Conservation (phyloP, 208 protist species). For the Herpetomonas tarakana region DNA sequence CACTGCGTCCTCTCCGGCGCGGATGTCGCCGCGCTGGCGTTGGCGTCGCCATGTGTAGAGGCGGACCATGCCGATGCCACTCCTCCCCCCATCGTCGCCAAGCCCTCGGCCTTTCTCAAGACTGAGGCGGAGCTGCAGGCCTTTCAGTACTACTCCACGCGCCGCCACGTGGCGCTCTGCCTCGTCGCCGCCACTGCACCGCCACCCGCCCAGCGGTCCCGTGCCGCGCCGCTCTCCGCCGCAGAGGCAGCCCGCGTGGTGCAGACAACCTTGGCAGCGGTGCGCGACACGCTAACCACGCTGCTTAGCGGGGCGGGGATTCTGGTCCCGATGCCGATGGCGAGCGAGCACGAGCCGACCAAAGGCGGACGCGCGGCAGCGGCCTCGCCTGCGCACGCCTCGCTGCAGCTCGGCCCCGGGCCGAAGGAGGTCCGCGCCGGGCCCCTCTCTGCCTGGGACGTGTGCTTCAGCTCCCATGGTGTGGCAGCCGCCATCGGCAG, state of each 20-base stretch:
- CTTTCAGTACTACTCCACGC: slow-evolving; percentile 36
- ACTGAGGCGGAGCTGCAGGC: slow-evolving; percentile 36
- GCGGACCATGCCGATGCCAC: neutral
- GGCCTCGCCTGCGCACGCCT: slow-evolving; percentile 1
- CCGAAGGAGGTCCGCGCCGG: slow-evolving; percentile 24
- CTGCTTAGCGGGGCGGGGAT: neutral
- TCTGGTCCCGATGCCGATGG: neutral
- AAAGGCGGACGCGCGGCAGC: neutral
- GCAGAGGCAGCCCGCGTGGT: neutral
- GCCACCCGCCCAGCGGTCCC: too few species aligned
- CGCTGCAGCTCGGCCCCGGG: slow-evolving; percentile 31
- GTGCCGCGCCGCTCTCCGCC: neutral
- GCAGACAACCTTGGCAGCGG: neutral
- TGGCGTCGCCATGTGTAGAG: neutral
- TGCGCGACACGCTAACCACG: neutral
- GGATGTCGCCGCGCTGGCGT: slow-evolving; percentile 11
- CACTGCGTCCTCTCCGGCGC: slow-evolving; percentile 18
- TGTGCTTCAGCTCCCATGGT: slow-evolving; percentile 19
- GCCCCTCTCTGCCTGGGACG: slow-evolving; percentile 28
- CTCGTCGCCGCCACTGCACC: slow-evolving; percentile 17
- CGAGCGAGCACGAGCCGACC: neutral
- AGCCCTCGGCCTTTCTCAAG: slow-evolving; percentile 25
- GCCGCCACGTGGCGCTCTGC: slow-evolving; percentile 44
- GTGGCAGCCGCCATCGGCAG: slow-evolving; percentile 20
- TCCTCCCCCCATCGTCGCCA: slow-evolving; percentile 6